Conservation (phyloP, 2,329 filamentous ascomycete species). For the Pyricularia sp. region DNA sequence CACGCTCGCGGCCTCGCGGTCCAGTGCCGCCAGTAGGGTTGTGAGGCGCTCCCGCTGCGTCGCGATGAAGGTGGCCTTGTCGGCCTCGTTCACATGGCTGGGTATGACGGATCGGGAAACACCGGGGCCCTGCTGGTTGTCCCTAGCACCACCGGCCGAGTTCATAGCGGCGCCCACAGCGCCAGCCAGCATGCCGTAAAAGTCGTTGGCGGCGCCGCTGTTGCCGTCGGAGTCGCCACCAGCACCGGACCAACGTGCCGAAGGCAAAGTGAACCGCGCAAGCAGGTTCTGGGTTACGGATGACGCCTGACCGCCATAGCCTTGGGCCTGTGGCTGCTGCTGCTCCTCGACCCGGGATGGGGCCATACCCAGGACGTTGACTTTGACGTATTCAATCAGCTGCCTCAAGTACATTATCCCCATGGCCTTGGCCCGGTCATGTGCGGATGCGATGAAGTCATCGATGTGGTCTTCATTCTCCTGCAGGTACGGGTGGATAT, state of each 20-base stretch:
- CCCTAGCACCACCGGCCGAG: slow-evolving; percentile 12
- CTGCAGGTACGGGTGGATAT: slow-evolving; percentile 77
- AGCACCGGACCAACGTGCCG: slow-evolving; percentile 41
- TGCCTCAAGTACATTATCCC: slow-evolving; percentile 65
- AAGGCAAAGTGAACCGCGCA: slow-evolving; percentile 73
- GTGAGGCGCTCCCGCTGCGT: slow-evolving; percentile 68
- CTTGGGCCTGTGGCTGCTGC: slow-evolving; percentile 24
- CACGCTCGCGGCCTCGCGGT: slow-evolving; percentile 60
- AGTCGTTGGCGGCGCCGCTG: slow-evolving; percentile 33
- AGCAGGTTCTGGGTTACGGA: slow-evolving; percentile 72
- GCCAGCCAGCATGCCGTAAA: slow-evolving; percentile 65
- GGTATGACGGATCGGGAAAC: slow-evolving; percentile 55
- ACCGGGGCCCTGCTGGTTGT: slow-evolving; percentile 21
- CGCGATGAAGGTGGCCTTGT: slow-evolving; percentile 63
- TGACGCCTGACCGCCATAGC: slow-evolving; percentile 23
- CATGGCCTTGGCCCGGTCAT: slow-evolving; percentile 64
- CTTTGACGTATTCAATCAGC: slow-evolving; percentile 57
- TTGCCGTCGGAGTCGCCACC: slow-evolving; percentile 4
- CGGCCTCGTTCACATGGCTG: slow-evolving; percentile 47
- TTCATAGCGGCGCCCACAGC: slow-evolving; percentile 53
- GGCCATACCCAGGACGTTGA: slow-evolving; percentile 69
- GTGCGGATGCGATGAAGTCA: slow-evolving; percentile 68
- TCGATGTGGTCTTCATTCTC: slow-evolving; percentile 85
- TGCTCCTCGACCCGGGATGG: slow-evolving; percentile 26
- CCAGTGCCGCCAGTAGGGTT: slow-evolving; percentile 62